Percentiles rank a stretch among this genome's conserved stretches.
Conservation (phyloP, 768 basidiomycete species). For the Scleroderma bovista region DNA sequence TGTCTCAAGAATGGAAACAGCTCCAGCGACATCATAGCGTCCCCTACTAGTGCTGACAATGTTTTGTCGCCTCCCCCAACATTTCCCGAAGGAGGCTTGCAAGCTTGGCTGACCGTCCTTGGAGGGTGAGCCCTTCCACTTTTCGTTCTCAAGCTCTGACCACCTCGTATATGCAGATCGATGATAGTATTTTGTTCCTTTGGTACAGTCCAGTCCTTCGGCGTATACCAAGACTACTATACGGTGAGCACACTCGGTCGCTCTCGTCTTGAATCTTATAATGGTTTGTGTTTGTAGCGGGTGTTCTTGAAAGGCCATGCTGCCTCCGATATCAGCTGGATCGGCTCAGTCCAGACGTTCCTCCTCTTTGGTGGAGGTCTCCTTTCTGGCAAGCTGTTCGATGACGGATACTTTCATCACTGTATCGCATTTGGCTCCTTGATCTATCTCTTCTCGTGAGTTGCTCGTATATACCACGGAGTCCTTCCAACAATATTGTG, state of each 20-base stretch:
- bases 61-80: constrained; percentile 5
- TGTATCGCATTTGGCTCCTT: constrained; percentile 31
- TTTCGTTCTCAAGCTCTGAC: background rate
- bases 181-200: constrained; percentile 45
- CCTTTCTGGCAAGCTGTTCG: constrained; percentile 41
- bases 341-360: constrained; percentile 47
- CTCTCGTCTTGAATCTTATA: background rate
- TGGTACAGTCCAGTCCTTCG: constrained; percentile 43
- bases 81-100: constrained; percentile 42
- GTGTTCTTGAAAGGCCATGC: constrained; percentile 33
- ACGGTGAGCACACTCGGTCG: constrained; percentile 23
- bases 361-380: constrained; percentile 42
- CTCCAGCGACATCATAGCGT: background rate
- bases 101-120: constrained; percentile 41
- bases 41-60: background rate
- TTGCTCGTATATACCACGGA: background rate
- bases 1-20: background rate
- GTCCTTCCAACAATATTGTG: too few species aligned
- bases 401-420: constrained; percentile 46
- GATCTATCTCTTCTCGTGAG: constrained; percentile 42
- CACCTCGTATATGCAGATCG: constrained; percentile 20
- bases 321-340: constrained; percentile 43
- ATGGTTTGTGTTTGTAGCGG: constrained; percentile 21
- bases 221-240: constrained; percentile 50
- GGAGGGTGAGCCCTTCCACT: constrained; percentile 36